These are phyloP conservation scores for Phytophthora fragariaefolia DNA, from an alignment of 352 stramenopile species.

Conservation along the genomic window DNA sequence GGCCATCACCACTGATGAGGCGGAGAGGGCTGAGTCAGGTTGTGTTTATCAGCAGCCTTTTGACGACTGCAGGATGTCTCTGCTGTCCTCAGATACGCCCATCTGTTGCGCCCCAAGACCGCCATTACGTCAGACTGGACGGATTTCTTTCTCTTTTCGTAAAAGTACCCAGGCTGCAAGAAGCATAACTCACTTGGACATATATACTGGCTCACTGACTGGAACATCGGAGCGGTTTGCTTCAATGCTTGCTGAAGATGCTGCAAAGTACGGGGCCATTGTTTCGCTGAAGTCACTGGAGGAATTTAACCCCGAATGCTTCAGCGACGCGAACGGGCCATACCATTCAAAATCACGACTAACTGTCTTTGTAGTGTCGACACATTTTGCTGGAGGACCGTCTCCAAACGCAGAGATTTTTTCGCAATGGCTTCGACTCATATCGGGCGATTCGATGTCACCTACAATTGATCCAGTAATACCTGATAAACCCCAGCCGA, in stretches of 20 bases:
- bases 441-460: neutral
- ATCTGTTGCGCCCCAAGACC: neutral
- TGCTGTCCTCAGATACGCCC: neutral
- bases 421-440: conserved; percentile 19
- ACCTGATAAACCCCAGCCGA: neutral
- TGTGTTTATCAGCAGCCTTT: neutral
- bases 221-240: conserved; percentile 92
- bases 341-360: conserved; percentile 26
- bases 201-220: conserved; percentile 93
- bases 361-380: conserved; percentile 90
- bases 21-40: too few relatives aligned
- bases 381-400: conserved; percentile 93
- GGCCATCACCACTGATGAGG: too few relatives aligned
- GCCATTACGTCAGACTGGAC: neutral
- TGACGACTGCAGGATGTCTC: neutral
- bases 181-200: conserved; percentile 50
- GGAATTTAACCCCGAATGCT: conserved; percentile 51
- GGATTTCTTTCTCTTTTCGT: conserved; percentile 10
- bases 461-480: conserved; percentile 2
- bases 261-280: conserved; percentile 51
- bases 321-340: conserved; percentile 34
- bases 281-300: conserved; percentile 17
- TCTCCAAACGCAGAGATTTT: conserved; percentile 46
- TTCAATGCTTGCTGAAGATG: conserved; percentile 52
- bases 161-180: neutral